Base-by-base conservation (phyloP, 495 filamentous ascomycete species). In the Hyaloscypha variabilis region DNA sequence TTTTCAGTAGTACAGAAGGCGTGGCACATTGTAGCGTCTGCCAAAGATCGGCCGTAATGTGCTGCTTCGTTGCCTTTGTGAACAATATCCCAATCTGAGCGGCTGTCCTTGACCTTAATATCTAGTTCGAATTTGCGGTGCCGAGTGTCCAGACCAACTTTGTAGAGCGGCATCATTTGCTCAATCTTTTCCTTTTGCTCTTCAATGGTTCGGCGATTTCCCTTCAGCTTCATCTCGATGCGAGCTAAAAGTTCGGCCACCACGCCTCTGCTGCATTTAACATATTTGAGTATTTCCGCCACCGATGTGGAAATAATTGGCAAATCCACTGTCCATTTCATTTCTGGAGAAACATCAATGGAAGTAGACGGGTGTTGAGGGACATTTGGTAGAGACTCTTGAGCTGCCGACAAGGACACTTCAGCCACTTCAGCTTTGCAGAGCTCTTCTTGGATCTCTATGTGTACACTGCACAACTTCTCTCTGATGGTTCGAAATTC, bases 11-110 rank as follows among this genome's bases (percentile, higher is more conserved):
- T 24, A 5, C 23, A 54, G 11, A 54, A 54, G 8, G 5, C n/a
- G 6, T 39, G 31, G n/a, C 42, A 59, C 23, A 59, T n/a, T 14
- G 24, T 24, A 5, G 57, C 57, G 24, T 59, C 57, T 36, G 57
- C 57, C 6, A 59, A 24, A 0, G 57, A 14, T 39, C 31, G 57
- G 19, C 57, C 57, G 11, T 23, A 13, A 42, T 36, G 34, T 42
- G 57, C 29, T 10, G 51, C 51, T 54, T 54, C 51, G n/a, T 25
- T 25, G 17, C 51, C 51, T 11, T 24, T 28, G 51, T 54, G 13
- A 23, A 54, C 25, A 6, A 54, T 3, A 1, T 54, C 25, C 10
- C 51, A 28, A 54, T 54, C 51, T 8, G 51, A 23, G 2, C 51
- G 51, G 25, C 25, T 6, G 21, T 17, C 51, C 8, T 54, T 54